Evolutionary conservation across 306 rosid genomes (phyloP), one percentile per base, ranked within the genome.

Genomic region (Glycine tomentella): DNA sequence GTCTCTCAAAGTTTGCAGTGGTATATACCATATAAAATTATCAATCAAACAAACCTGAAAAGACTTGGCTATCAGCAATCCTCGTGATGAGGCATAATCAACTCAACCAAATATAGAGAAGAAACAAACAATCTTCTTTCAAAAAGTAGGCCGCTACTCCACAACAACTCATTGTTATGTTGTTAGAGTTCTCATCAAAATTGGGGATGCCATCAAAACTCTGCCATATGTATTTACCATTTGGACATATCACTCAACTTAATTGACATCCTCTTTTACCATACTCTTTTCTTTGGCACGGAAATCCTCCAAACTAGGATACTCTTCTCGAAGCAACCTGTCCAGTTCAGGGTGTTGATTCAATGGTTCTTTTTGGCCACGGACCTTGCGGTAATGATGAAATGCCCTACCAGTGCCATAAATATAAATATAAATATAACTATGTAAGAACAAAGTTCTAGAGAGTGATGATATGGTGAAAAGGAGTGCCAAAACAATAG

Each of bases 351-450:
- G 92, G 85, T 89, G 87, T 83, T 92, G 93, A 63, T 66, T 77
- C 74, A 90, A 76, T 0, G 90, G 87, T 25, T 84, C 94, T 67
- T 86, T 92, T 17, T 81, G 91, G 86, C 76, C 83, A 1, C 86
- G 88, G 38, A 51, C 72, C 75, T 86, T 84, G 40, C 98, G 87
- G 38, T 88, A 93, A 79, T 95, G 97, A 82, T 95, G 99, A 83
- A 95, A 95, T 2, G 99, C 99, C 99, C 99, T 95, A 96, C 84
- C 84, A 87, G 45, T 89, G 89, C 84, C 86, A 86, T 59, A 75
- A 58, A 38, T 38, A 82, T 25, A 6, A 45, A 46, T 9, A 46
- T 25, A 6, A 45, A 46, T 9, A 46, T n/a, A n/a, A n/a, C n/a
- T n/a, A n/a, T 46, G 51, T 46, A 77, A 46, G 16, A 80, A 63